Evolutionary conservation across 176 grass and related monocot genomes (phyloP).

Genomic region (Zoysia japonica): DNA sequence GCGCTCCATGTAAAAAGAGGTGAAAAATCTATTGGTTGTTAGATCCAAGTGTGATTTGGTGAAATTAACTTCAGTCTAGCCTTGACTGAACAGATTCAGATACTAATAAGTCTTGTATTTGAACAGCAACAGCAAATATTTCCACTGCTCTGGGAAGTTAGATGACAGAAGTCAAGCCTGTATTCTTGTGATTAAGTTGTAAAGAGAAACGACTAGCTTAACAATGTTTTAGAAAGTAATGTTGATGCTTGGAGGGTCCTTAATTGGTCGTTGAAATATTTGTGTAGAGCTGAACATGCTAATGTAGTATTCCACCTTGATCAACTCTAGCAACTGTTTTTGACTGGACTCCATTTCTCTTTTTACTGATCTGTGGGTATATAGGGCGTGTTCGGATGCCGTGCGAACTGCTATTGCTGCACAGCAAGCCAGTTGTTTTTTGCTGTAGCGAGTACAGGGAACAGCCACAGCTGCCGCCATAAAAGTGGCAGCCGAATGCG

Average conservation of each 20-base stretch:
- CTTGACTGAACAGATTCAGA: constrained; percentile 33
- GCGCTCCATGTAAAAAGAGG: constrained; percentile 46
- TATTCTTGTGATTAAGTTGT: constrained; percentile 35
- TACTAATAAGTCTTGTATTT: constrained; percentile 40
- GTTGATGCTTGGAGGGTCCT: not conserved
- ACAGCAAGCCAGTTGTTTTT: too few relatives aligned
- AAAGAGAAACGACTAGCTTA: constrained; percentile 32
- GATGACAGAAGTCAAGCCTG: constrained; percentile 28
- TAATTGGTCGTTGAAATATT: constrained; percentile 25
- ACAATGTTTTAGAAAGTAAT: constrained; percentile 2
- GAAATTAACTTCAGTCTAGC: constrained; percentile 51
- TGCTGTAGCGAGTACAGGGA: too few relatives aligned
- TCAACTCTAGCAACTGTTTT: not conserved
- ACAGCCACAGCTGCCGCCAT: too few relatives aligned
- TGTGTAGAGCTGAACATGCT: constrained; percentile 9
- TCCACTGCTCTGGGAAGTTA: constrained; percentile 31
- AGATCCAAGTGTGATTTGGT: constrained; percentile 39
- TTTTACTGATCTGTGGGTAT: not conserved
- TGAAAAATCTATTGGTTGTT: constrained; percentile 41
- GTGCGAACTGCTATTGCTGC: too few relatives aligned
- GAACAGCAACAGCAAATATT: constrained; percentile 1
- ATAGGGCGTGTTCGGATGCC: not conserved
- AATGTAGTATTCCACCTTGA: constrained; percentile 3
- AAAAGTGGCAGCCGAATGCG: too few relatives aligned
- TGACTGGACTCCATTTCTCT: not conserved